Base-by-base conservation (phyloP, 106 monocot species). In the Acorus gramineus region DNA sequence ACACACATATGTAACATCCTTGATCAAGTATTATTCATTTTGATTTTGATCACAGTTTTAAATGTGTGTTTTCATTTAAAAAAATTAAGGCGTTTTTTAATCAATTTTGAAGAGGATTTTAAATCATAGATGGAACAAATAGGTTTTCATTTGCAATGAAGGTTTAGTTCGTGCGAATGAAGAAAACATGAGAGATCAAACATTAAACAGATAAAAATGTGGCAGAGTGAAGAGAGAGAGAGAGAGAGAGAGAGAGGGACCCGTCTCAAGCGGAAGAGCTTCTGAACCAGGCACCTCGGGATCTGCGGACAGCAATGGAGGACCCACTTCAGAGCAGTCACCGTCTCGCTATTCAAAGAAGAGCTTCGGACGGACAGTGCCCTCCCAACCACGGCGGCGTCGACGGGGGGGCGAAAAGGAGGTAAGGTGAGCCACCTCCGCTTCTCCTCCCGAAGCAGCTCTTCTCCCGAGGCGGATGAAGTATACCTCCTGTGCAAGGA, bases 241-340 rank as follows among this genome's bases (percentile, higher is more conserved):
- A 46, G 44, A 8, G 3, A 9, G 42, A n/a, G 45, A 2, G 3
- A 11, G 28, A 44, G 14, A 0, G 57, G 7, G 50, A 88, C 98
- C 85, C 92, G 87, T 66, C 91, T 81, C 57, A 92, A 52, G 4
- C 98, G 82, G 73, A 98, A 98, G 63, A 92, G 88, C 75, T 98
- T 98, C 52, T 92, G 91, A 44, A 92, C 67, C 14, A 92, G 85
- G 4, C 76, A 72, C 10, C 69, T 56, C 5, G 98, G 91, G n/a
- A 92, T 50, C 5, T 74, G 47, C 12, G 98, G 92, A 71, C 85
- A 92, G 77, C 92, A 85, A 8, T 73, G 83, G 2, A 82, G 85
- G 46, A 98, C 74, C 98, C 98, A 98, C 65, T 80, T 98, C 67
- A 92, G n/a, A 8, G 83, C 83, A 43, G 85, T 85, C 44, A 65